These are phyloP conservation scores for Phialocephala sp. DNA, from an alignment of 2,329 filamentous ascomycete species.

Conservation along the genomic window DNA sequence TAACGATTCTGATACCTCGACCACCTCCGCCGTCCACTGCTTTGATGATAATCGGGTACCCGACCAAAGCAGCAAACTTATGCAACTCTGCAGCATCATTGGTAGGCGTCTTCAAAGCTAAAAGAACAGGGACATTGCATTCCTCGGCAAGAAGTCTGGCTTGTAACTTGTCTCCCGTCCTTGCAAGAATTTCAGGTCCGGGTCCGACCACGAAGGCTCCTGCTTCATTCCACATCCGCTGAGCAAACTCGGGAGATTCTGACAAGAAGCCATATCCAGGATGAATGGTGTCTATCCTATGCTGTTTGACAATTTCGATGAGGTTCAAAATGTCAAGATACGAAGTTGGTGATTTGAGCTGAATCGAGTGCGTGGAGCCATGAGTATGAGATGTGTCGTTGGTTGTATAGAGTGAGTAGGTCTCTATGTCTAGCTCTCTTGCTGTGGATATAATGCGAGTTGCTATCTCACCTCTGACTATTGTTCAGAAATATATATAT, in stretches of 20 bases:
- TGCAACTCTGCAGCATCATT: constrained; percentile 66
- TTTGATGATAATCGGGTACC: constrained; percentile 61
- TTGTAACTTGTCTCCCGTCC: constrained; percentile 52
- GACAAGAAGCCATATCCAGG: constrained; percentile 75
- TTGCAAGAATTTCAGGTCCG: constrained; percentile 46
- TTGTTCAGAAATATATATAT: background rate
- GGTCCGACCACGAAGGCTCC: constrained; percentile 74
- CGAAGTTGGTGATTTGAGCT: constrained; percentile 54
- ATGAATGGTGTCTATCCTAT: constrained; percentile 68
- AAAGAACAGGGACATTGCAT: constrained; percentile 72
- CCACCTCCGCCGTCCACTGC: constrained; percentile 67
- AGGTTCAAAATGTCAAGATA: constrained; percentile 59
- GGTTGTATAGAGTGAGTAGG: constrained; percentile 59
- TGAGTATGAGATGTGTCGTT: constrained; percentile 61
- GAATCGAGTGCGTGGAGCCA: constrained; percentile 55
- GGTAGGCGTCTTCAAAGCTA: constrained; percentile 69
- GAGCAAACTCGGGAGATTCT: constrained; percentile 72
- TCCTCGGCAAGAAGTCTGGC: constrained; percentile 70
- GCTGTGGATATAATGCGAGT: constrained; percentile 63
- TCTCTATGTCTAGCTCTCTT: constrained; percentile 62
- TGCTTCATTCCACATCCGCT: constrained; percentile 69
- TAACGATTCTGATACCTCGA: constrained; percentile 65
- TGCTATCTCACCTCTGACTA: constrained; percentile 65
- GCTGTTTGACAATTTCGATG: constrained; percentile 51
- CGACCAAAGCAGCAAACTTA: constrained; percentile 46